Conservation (phyloP, 257 asterid species). For the Euphrasia confusa region DNA sequence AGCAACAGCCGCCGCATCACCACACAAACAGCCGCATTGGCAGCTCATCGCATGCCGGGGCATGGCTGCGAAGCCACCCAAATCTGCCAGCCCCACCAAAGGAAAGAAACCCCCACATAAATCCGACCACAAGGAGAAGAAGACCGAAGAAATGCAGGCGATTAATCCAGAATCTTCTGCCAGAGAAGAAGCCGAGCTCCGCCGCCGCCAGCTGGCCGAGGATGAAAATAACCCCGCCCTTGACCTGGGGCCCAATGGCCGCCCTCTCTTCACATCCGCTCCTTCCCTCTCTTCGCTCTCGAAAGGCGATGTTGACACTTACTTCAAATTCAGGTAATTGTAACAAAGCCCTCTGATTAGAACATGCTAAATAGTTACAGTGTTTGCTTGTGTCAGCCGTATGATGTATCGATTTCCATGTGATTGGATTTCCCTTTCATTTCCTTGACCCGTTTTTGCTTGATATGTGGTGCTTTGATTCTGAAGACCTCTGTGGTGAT, state of each 20-base stretch:
- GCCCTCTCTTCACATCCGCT: conserved; percentile 64
- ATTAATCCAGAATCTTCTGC: conserved; percentile 30
- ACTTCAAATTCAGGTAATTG: conserved; percentile 66
- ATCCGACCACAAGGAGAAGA: conserved; percentile 36
- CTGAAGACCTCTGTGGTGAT: background rate
- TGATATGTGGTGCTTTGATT: background rate
- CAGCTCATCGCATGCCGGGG: conserved; percentile 36
- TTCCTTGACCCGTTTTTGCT: background rate
- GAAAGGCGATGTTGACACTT: conserved; percentile 47
- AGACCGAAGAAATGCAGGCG: conserved; percentile 34
- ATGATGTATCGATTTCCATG: background rate
- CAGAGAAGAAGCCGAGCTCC: conserved; percentile 50
- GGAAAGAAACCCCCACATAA: conserved; percentile 40
- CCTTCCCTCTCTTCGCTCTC: conserved; percentile 53
- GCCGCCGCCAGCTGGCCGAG: conserved; percentile 67
- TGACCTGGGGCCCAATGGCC: conserved; percentile 73
- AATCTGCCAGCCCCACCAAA: conserved; percentile 26
- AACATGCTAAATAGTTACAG: background rate
- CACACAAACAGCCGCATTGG: conserved; percentile 31
- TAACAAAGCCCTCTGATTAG: background rate
- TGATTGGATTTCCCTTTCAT: background rate
- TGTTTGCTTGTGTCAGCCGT: background rate
- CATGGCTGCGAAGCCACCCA: conserved; percentile 43
- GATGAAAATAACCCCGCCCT: conserved; percentile 65
- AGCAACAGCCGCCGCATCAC: conserved; percentile 36